A percentile compares a stretch with the other conserved stretches of the same genome.
These are phyloP conservation scores for Kluyveromyces sp. DNA, from an alignment of 1,139 yeast species.

Conservation along the genomic window DNA sequence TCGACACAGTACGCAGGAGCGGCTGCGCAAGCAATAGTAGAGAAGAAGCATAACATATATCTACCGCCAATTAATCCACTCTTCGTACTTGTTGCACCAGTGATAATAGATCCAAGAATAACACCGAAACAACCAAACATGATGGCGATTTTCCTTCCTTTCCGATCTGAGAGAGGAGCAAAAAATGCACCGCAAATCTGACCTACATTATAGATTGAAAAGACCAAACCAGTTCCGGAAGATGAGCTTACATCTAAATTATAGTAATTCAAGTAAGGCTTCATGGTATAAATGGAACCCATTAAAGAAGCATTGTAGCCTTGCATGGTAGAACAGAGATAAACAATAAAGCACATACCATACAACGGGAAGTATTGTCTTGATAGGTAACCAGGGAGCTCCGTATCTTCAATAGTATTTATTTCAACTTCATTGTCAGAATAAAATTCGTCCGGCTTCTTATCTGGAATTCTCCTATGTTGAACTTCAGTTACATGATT, in stretches of 20 bases:
- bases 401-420: neutral
- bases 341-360: constrained; percentile 1
- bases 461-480: too few species aligned
- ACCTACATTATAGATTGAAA: constrained; percentile 65
- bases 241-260: constrained; percentile 1
- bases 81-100: neutral
- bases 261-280: constrained; percentile 1
- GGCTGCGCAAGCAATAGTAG: constrained; percentile 1
- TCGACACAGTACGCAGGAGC: constrained; percentile 3
- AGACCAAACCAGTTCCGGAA: constrained; percentile 44
- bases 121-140: constrained; percentile 1
- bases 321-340: constrained; percentile 3
- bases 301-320: constrained; percentile 2
- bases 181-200: constrained; percentile 4
- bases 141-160: constrained; percentile 2
- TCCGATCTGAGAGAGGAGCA: constrained; percentile 1
- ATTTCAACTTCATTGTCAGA: too few species aligned
- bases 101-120: neutral
- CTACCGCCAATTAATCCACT: constrained; percentile 2
- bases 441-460: too few species aligned
- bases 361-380: neutral
- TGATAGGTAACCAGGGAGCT: neutral
- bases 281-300: constrained; percentile 3
- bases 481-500: too few species aligned
- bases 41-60: neutral